These are phyloP conservation scores for Tephrocybe rancida DNA, from an alignment of 768 basidiomycete genomes.

Conservation along the genomic window DNA sequence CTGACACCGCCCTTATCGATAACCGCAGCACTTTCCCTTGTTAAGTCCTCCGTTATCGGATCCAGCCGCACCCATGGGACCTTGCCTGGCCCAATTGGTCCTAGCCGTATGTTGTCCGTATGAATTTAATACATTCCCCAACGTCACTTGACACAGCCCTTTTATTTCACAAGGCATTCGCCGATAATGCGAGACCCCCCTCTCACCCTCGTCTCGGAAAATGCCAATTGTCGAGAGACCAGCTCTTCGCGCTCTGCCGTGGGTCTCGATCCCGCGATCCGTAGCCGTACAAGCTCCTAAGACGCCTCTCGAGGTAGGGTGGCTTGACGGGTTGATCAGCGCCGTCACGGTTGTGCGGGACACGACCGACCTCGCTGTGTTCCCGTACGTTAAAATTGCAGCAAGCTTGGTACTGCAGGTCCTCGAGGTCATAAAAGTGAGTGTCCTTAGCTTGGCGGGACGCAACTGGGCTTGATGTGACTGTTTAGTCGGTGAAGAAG, in stretches of 20 bases:
- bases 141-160: neutral
- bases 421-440: conserved; percentile 10
- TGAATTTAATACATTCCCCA: too few relatives aligned
- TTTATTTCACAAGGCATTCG: neutral
- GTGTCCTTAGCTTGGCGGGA: neutral
- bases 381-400: conserved; percentile 7
- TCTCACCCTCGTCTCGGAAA: neutral
- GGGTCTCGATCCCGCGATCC: neutral
- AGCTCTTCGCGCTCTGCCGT: neutral
- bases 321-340: conserved; percentile 6
- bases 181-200: neutral
- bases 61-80: neutral
- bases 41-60: neutral
- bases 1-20: neutral
- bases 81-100: too few relatives aligned
- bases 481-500: neutral
- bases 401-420: conserved; percentile 10
- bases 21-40: neutral
- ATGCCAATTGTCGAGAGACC: neutral
- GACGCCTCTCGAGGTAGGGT: neutral
- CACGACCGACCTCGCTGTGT: neutral
- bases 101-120: too few relatives aligned
- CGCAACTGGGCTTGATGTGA: neutral
- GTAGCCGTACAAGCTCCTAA: neutral
- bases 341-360: conserved; percentile 1